A percentile compares a stretch with the other conserved stretches of the same genome.
Conservation (phyloP, 2,329 filamentous ascomycete species). For the Rutstroemia sp. region DNA sequence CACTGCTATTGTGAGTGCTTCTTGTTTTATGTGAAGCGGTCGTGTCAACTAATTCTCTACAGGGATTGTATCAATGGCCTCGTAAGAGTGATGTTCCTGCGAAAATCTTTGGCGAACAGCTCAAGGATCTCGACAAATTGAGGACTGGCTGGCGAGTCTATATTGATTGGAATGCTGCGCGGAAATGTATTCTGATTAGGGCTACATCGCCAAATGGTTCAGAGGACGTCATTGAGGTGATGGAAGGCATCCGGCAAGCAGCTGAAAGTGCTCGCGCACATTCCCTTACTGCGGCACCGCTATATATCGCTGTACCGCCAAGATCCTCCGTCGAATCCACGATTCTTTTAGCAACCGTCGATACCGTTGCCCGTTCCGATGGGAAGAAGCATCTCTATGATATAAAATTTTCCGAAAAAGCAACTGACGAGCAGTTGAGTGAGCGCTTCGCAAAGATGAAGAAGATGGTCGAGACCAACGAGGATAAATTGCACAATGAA, state of each 20-base stretch:
- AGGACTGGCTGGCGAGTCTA: constrained; percentile 15
- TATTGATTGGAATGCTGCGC: constrained; percentile 13
- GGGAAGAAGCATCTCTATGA: not conserved
- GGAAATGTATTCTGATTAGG: constrained; percentile 13
- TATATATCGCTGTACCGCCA: constrained; percentile 23
- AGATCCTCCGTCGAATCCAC: not conserved
- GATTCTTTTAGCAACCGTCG: not conserved
- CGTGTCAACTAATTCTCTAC: not conserved
- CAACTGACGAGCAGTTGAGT: not conserved
- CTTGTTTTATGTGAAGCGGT: not conserved
- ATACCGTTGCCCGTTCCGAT: not conserved
- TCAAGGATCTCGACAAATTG: constrained; percentile 20
- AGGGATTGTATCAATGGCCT: constrained; percentile 23
- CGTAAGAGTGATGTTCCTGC: constrained; percentile 7
- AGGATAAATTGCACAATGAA: constrained; percentile 16
- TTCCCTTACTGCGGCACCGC: constrained; percentile 14
- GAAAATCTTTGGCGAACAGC: constrained; percentile 12
- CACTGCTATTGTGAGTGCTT: not conserved
- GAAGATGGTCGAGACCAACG: not conserved
- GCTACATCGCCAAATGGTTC: not conserved
- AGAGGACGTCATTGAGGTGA: constrained; percentile 6
- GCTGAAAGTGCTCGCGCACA: constrained; percentile 16
- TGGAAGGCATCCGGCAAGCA: constrained; percentile 19
- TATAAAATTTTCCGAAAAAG: not conserved
- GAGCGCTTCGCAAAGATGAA: not conserved